Evolutionary conservation across 306 rosid species (phyloP).

Genomic region (Hippophae gyantsensis): DNA sequence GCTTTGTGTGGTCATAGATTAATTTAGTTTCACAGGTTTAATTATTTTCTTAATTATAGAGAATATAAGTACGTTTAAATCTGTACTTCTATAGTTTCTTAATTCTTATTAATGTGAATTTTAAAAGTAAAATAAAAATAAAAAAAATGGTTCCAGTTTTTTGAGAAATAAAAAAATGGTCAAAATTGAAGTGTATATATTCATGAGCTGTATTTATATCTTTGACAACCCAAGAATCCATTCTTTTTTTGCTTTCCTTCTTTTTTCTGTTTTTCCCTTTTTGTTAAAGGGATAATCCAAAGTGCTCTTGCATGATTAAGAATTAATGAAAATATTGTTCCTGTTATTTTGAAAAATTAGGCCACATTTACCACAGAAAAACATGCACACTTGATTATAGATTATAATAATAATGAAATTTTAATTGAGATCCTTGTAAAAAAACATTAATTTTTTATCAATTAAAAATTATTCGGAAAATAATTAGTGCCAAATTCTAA

Average conservation of each 20-base stretch:
- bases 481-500: too few relatives aligned
- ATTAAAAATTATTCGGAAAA: too few relatives aligned
- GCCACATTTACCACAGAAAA: too few relatives aligned
- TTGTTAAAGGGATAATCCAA: not conserved
- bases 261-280: not conserved
- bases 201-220: not conserved
- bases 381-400: too few relatives aligned
- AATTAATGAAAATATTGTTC: too few relatives aligned
- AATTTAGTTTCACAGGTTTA: slow-evolving; percentile 17
- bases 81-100: slow-evolving; percentile 18
- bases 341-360: too few relatives aligned
- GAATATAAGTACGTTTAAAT: slow-evolving; percentile 19
- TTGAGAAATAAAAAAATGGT: slow-evolving; percentile 36
- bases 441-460: too few relatives aligned
- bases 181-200: slow-evolving; percentile 20
- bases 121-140: not conserved
- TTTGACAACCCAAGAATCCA: not conserved
- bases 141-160: slow-evolving; percentile 1
- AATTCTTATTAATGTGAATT: not conserved
- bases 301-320: not conserved
- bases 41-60: slow-evolving; percentile 6
- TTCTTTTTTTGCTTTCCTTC: not conserved
- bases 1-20: slow-evolving; percentile 4
- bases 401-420: too few relatives aligned
- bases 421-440: too few relatives aligned